Evolutionary conservation across 768 basidiomycete species (phyloP), one percentile per base, ranked within the genome.

Genomic region (Suillus decipiens): DNA sequence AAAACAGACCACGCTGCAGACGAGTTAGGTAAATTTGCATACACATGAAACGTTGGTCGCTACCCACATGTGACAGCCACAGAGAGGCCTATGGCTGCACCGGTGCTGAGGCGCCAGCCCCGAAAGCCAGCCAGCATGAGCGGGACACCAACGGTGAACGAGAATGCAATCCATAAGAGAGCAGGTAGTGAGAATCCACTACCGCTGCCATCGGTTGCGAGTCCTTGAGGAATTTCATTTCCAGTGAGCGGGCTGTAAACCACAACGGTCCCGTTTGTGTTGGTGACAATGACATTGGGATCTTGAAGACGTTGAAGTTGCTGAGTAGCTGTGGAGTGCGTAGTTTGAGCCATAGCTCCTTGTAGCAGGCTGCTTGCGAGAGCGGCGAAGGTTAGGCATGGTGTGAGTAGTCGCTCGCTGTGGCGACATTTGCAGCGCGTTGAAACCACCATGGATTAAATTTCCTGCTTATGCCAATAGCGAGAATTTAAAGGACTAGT

Each of bases 171-270:
- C 89, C 89, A 90, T 22, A 89, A 67, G 14, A 86, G 51, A 1
- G 87, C 85, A 28, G 84, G 73, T 2, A 75, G 62, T 54, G 79
- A 76, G 66, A 84, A 84, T 39, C 73, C 78, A 9, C 75, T 73
- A 7, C 89, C 88, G 36, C 82, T 77, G 9, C 87, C 89, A 68
- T 90, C 89, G 2, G 85, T 78, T 3, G 83, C 88, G 5, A 76
- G 61, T 0, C 83, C 84, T 71, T 90, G 89, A 6, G 80, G 75
- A 10, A 88, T 78, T 31, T 71, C 62, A 56, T 75, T 67, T n/a
- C 74, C 73, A 0, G 85, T 83, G 31, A 51, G 36, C 7, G 84
- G 73, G 65, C 85, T 78, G 66, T 84, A 77, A 19, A 87, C 80
- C 59, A 73, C 51, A 2, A 75, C 76, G 28, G 73, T 76, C 15